Evolutionary conservation across 306 rosid species (phyloP).

Genomic region (Arachis hypogaea): DNA sequence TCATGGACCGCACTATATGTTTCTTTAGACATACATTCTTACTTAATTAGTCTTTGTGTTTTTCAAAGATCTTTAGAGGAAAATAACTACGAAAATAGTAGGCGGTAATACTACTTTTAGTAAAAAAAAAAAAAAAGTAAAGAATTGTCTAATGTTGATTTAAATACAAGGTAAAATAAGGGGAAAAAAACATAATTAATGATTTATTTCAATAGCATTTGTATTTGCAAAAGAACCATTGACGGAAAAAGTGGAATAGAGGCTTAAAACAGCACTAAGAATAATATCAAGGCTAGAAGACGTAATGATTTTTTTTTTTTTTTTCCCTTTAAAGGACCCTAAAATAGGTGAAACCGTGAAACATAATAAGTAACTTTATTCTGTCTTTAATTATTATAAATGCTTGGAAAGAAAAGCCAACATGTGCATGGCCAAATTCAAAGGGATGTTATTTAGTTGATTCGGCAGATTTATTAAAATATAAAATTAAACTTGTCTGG

Average conservation of each 20-base stretch:
- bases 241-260: neutral
- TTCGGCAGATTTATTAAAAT: neutral
- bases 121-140: too few relatives aligned
- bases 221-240: neutral
- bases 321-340: neutral
- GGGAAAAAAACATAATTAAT: too few relatives aligned
- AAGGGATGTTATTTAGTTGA: slow-evolving; percentile 30
- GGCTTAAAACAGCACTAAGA: too few relatives aligned
- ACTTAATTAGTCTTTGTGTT: neutral
- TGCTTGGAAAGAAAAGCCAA: slow-evolving; percentile 14
- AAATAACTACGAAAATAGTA: too few relatives aligned
- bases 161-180: too few relatives aligned
- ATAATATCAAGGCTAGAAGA: neutral
- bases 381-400: slow-evolving; percentile 19
- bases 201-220: too few relatives aligned
- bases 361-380: slow-evolving; percentile 35
- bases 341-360: slow-evolving; percentile 15
- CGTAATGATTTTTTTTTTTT: too few relatives aligned
- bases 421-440: slow-evolving; percentile 30
- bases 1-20: neutral
- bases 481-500: neutral
- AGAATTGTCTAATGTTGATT: too few relatives aligned
- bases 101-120: too few relatives aligned
- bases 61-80: neutral
- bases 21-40: too few relatives aligned